Percentiles rank a stretch among this genome's conserved stretches.
Evolutionary conservation across 1,139 yeast species (phyloP).

Genomic region (Diutina mesorugosa): DNA sequence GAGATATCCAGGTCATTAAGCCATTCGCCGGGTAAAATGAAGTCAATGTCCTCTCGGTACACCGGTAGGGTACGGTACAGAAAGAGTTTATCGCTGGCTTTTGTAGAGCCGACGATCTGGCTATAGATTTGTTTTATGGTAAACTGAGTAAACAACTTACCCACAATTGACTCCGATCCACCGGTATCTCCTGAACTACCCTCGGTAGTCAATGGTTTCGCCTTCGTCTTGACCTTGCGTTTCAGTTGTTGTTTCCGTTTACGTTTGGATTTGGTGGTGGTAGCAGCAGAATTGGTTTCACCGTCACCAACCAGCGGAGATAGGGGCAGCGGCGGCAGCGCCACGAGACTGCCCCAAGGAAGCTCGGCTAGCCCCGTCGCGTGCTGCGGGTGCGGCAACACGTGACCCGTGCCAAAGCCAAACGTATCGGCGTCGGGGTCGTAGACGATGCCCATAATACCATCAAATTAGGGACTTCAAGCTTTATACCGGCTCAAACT

Average conservation of each 20-base stretch:
- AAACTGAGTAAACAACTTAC: not conserved
- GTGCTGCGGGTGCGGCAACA: not conserved
- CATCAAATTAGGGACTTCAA: no score
- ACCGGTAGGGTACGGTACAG: conserved; percentile 32
- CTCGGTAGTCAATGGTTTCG: not conserved
- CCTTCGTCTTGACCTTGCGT: not conserved
- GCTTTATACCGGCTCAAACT: no score
- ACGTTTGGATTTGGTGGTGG: not conserved
- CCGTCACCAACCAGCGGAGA: not conserved
- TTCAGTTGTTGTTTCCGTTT: not conserved
- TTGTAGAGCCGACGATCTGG: not conserved
- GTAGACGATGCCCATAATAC: not conserved
- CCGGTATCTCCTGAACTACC: not conserved
- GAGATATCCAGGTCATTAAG: conserved; percentile 32
- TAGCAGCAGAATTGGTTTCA: not conserved
- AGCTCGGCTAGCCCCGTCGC: not conserved
- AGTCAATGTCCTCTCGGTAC: conserved; percentile 31
- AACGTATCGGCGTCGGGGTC: not conserved
- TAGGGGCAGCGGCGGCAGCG: not conserved
- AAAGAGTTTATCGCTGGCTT: conserved; percentile 16
- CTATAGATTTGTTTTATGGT: not conserved
- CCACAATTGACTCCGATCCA: not conserved
- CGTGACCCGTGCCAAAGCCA: not conserved
- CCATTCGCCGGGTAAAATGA: conserved; percentile 49
- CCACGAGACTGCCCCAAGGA: not conserved